Evolutionary conservation across 2,329 filamentous ascomycete genomes (phyloP), one percentile per base, ranked within the genome.

Genomic region (Aspergillus fructus): DNA sequence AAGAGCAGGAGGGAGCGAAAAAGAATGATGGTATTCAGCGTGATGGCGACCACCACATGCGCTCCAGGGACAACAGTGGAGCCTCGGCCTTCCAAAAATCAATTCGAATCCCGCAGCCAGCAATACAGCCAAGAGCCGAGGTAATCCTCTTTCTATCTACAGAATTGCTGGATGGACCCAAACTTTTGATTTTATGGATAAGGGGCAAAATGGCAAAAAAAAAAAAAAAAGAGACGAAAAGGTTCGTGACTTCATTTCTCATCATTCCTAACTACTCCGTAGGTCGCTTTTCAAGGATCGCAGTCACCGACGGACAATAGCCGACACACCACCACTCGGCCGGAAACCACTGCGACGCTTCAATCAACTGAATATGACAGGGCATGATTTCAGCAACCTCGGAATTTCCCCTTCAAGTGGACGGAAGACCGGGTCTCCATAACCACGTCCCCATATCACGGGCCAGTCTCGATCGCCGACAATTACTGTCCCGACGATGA

Each of bases 1-100:
- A 21, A 33, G 11, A 39, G 42, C 8, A 12, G 37, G 41, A 53
- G 27, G 12, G 15, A 43, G 33, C 8, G 15, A 37, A 12, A 43
- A 43, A 27, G 27, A 42, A 27, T 43, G n/a, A 43, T 42, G 24
- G 24, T 42, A 37, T 47, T 24, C 43, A 46, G 49, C 19, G 41
- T 34, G 48, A 56, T 41, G 48, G 48, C 41, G 47, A 46, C n/a
- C 39, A 55, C 46, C 54, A 57, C 55, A 57, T 57, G 55, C 49
- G 17, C 17, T 39, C 5, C 23, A 39, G 17, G n/a, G 23, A 51
- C 12, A 51, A 37, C 37, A 30, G 49, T 53, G 55, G 55, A 53
- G 50, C 55, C 55, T 58, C 55, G 55, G 55, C 34, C 23, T 43
- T 33, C 49, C 49, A 34, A 52, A 49, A 24, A 52, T 47, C 40